Evolutionary conservation across 352 stramenopile genomes (phyloP), one percentile per base, ranked within the genome.

Genomic region (Chrysophaeum taylorii): DNA sequence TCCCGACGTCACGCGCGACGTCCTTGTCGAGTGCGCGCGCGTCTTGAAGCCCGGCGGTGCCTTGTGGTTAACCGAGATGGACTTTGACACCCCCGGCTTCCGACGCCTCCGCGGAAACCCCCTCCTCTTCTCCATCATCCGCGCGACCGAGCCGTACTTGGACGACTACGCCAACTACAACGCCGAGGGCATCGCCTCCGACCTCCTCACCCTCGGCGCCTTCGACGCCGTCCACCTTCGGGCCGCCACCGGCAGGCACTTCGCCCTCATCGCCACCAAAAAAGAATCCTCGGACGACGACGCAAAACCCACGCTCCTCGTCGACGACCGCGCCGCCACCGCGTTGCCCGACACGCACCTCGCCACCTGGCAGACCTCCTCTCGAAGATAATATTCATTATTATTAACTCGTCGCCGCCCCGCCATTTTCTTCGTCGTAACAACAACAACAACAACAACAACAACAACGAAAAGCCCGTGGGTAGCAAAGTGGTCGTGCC

Each of bases 31-130:
- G 70, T 75, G 77, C n/a, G 70, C 80, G 39, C 70, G 77, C 27
- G 72, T 84, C 25, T 64, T 86, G 15, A 74, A 79, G 70, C 76
- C 76, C 9, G 69, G 54, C 54, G 79, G 77, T 53, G 79, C 84
- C 60, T 45, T 86, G 0, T 86, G 78, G 79, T 78, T 86, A 15
- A 76, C 67, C 61, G 81, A 86, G 69, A 86, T 84, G 81, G 81
- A 86, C 68, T 86, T 86, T 78, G 79, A 84, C 70, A 71, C 74
- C 38, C 78, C 79, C 7, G 81, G 76, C 33, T 86, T 84, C 70
- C 75, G 72, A 23, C 76, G 76, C 33, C 81, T 84, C 64, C 52
- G 81, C 60, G 78, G 77, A 0, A 84, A 84, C 75, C 74, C 79
- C n/a, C 37, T 84, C 0, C 57, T 86, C 16, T 86, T 86, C 71